Conservation (phyloP, 78 protist genomes). For the Mastigamoeba balamuthi region DNA sequence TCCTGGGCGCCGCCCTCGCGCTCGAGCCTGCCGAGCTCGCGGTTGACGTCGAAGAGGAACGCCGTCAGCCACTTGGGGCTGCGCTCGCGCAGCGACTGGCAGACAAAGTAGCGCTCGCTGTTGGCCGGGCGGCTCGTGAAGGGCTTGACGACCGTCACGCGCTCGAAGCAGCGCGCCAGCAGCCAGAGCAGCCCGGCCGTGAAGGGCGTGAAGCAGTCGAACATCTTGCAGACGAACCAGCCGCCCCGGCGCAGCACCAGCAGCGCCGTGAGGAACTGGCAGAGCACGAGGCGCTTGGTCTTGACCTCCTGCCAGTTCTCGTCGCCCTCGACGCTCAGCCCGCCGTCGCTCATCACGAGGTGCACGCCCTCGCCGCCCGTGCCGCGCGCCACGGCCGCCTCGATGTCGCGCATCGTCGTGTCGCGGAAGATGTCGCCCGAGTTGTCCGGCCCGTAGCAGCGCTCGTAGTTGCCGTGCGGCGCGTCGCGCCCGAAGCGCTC, state of each 20-base stretch:
- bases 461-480: constrained; percentile 45
- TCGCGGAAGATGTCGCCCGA: constrained; percentile 41
- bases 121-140: constrained; percentile 81
- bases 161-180: constrained; percentile 41
- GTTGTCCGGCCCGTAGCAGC: constrained; percentile 41
- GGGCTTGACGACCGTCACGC: constrained; percentile 70
- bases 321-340: constrained; percentile 53
- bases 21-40: too few species aligned
- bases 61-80: too few species aligned
- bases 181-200: constrained; percentile 57
- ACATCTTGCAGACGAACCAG: constrained; percentile 74
- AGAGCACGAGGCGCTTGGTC: constrained; percentile 51
- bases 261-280: constrained; percentile 65
- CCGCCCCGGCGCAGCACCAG: constrained; percentile 57
- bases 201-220: constrained; percentile 75
- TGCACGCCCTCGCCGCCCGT: constrained; percentile 46
- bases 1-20: too few species aligned
- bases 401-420: constrained; percentile 43
- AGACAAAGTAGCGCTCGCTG: constrained; percentile 62
- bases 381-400: constrained; percentile 2
- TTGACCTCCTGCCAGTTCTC: constrained; percentile 59
- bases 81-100: background rate
- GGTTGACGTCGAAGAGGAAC: too few species aligned
- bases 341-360: constrained; percentile 69
- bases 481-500: constrained; percentile 37